Base-by-base conservation (phyloP, 352 stramenopile genomes). In the Globisporangium spiculum region DNA sequence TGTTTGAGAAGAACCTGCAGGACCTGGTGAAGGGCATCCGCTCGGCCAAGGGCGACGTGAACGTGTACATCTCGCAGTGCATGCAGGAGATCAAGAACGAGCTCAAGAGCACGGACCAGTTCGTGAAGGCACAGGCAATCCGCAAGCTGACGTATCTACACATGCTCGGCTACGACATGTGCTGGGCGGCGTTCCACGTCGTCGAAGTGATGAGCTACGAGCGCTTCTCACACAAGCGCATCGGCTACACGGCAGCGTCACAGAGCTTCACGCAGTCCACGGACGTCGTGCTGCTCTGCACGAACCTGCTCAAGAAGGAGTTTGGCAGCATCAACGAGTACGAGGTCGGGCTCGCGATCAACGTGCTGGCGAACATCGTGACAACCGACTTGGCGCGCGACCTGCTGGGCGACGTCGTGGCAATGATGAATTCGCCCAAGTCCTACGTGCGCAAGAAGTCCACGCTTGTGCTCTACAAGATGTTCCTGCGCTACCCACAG, bases 1-100 rank as follows among this genome's bases (percentile, higher is more conserved):
- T 99, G 96, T 99, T 99, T 76, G 96, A 99, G 84, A 99, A 99
- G 85, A 98, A 91, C 46, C 80, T 99, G 54, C 96, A 98, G 71
- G 98, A 99, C 77, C 83, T 99, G 41, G 97, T 99, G 12, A 99
- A 99, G 84, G 97, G 98, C 68, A 99, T 99, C 75, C 97, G 98
- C 63, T 96, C 94, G 60, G 79, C 96, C 76, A 99, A 99, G 73
- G 89, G 93, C 70, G 97, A 99, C 68, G 94, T 97, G 50, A 93
- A 81, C 24, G 78, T 98, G 41, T 99, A 98, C 86, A 99, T 99
- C 69, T 98, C 93, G 41, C 89, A 98, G 77, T 92, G 89, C 58
- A 97, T 99, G 72, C 89, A 97, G 32, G 97, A 99, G 74, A 99
- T 99, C 82, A 99, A 99, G 81, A 83, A 86, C 18, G 98, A 99